These are phyloP conservation scores for Oryza officinalis DNA, from an alignment of 176 grass and related monocot genomes.

Conservation along the genomic window DNA sequence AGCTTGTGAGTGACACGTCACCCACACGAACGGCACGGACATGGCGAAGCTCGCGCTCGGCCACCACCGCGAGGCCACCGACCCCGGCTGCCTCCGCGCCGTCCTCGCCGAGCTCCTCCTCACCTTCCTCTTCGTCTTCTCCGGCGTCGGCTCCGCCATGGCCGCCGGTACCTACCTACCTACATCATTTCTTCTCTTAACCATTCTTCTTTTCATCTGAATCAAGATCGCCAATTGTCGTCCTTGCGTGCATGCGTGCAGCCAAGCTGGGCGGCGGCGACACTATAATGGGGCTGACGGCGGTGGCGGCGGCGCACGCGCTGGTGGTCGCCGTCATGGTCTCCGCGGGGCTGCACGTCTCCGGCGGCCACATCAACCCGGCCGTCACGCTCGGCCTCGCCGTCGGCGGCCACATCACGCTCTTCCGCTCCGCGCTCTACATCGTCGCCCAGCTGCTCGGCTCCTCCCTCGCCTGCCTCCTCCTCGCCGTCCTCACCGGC, in stretches of 20 bases:
- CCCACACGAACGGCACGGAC: too few relatives aligned
- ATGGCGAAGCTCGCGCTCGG: slow-evolving; percentile 86
- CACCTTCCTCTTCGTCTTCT: slow-evolving; percentile 96
- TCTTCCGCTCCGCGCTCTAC: slow-evolving; percentile 77
- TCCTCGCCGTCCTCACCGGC: slow-evolving; percentile 65
- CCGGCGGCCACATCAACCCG: slow-evolving; percentile 82
- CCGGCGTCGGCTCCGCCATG: slow-evolving; percentile 80
- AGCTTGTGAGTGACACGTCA: neutral
- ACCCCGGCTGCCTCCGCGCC: slow-evolving; percentile 64
- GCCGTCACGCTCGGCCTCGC: slow-evolving; percentile 78
- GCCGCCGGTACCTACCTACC: slow-evolving; percentile 51
- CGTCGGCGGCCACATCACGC: slow-evolving; percentile 62
- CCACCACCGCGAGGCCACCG: slow-evolving; percentile 50
- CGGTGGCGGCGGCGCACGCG: slow-evolving; percentile 73
- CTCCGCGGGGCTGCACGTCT: slow-evolving; percentile 81
- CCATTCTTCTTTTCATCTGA: too few relatives aligned
- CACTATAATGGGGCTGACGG: slow-evolving; percentile 68
- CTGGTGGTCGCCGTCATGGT: slow-evolving; percentile 77
- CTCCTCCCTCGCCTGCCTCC: slow-evolving; percentile 60
- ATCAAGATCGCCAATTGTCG: too few relatives aligned
- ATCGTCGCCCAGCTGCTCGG: slow-evolving; percentile 57
- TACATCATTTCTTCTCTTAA: neutral
- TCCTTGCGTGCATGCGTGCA: neutral
- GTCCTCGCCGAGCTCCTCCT: slow-evolving; percentile 76
- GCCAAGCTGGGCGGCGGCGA: slow-evolving; percentile 57